phyloP scores from a whole-genome alignment of 2,329 filamentous ascomycete genomes.

The Ploettnerulaceae sp. region DNA sequence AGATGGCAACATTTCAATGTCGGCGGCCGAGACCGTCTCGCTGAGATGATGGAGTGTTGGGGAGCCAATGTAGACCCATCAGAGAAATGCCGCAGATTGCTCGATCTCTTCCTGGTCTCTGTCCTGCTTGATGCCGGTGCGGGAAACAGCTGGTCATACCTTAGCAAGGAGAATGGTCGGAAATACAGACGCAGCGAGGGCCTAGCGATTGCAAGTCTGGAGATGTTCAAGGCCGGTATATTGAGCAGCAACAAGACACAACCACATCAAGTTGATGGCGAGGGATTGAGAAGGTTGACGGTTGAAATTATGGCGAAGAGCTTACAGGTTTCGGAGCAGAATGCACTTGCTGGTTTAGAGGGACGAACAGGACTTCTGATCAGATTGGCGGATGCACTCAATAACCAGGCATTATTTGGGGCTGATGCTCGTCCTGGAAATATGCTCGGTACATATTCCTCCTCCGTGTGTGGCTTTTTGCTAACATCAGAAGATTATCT shows the following conservation, averaged over 20 bases:
- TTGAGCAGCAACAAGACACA: slow-evolving; percentile 81
- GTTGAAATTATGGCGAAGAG: slow-evolving; percentile 71
- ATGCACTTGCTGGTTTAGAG: slow-evolving; percentile 78
- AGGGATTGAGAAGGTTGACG: slow-evolving; percentile 69
- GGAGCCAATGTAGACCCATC: slow-evolving; percentile 62
- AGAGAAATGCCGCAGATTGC: slow-evolving; percentile 68
- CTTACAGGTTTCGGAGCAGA: slow-evolving; percentile 76
- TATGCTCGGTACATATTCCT: slow-evolving; percentile 69
- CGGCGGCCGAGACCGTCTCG: slow-evolving; percentile 69
- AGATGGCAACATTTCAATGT: slow-evolving; percentile 80
- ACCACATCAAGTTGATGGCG: slow-evolving; percentile 85
- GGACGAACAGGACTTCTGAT: slow-evolving; percentile 77
- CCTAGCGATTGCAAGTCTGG: slow-evolving; percentile 67
- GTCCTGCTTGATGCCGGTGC: slow-evolving; percentile 84
- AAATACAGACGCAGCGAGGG: slow-evolving; percentile 83
- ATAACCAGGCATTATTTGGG: slow-evolving; percentile 80
- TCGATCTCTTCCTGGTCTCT: slow-evolving; percentile 76
- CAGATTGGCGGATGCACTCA: slow-evolving; percentile 68
- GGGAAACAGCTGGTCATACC: slow-evolving; percentile 87
- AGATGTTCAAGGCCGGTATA: slow-evolving; percentile 90
- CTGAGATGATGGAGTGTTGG: slow-evolving; percentile 66
- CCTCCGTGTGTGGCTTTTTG: slow-evolving; percentile 7
- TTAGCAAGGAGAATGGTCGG: slow-evolving; percentile 80
- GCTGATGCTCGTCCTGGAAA: slow-evolving; percentile 81
- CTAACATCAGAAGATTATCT: slow-evolving; percentile 66